Evolutionary conservation across 768 basidiomycete species (phyloP), one percentile per base, ranked within the genome.

Genomic region (Macrolepiota fuliginosa): DNA sequence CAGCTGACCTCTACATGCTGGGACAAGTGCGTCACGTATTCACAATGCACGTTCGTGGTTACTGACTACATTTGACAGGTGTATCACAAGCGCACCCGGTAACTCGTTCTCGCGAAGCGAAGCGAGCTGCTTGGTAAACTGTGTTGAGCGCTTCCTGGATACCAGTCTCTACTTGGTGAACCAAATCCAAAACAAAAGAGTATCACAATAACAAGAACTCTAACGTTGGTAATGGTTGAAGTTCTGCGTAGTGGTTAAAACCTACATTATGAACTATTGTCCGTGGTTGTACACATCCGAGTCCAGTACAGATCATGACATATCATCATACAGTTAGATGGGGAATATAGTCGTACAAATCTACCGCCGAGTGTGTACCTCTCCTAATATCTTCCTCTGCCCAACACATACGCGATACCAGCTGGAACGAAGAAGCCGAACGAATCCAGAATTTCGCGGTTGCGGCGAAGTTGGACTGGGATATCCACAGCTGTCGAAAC

Each of bases 81-180:
- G 94, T 70, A 81, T 96, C 56, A 89, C 90, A 0, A 83, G 91
- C 50, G 85, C 85, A 17, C 90, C 92, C 12, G 89, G 89, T 9
- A 89, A 85, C 12, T 79, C 85, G 29, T 94, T 96, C 73, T 89
- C 91, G 22, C 80, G 88, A 53, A 76, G 83, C 42, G 96, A 98
- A 76, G 86, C 90, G 68, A 80, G 78, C 58, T 98, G 96, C 72
- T 81, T 98, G 53, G 77, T 82, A 56, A 95, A 96, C 75, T 97
- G 96, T 70, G 94, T 96, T 54, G 92, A 92, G 61, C 81, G 95
- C 61, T 98, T 97, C 78, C 77, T 98, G 67, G 96, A 98, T 77
- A 85, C 88, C 39, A 90, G 87, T 69, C 73, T 94, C 45, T 91
- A 85, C 76, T 83, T 98, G 79, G 88, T 97, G 61, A 84, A 85